A percentile compares a stretch with the other conserved stretches of the same genome.
Evolutionary conservation across 495 filamentous ascomycete genomes (phyloP).

Genomic region (Astrothelium subdiscretum): DNA sequence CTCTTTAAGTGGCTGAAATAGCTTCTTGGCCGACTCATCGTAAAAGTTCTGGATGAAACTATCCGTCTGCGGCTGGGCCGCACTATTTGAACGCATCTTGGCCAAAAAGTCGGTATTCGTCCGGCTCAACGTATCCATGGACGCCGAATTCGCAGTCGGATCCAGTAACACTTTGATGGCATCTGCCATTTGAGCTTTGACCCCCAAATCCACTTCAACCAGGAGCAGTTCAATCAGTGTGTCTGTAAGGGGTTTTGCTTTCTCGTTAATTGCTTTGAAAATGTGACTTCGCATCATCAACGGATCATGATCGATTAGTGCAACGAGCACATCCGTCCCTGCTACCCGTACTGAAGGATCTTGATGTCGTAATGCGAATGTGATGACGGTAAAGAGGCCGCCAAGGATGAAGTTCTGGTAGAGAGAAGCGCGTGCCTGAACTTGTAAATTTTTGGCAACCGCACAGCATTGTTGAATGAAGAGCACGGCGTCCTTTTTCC

Average conservation of each 20-base stretch:
- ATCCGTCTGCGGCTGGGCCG: constrained; percentile 56
- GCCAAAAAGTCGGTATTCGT: constrained; percentile 53
- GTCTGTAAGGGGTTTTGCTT: constrained; percentile 77
- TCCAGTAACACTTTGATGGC: constrained; percentile 90
- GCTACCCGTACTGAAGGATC: constrained; percentile 82
- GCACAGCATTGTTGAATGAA: constrained; percentile 95
- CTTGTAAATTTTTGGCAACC: constrained; percentile 89
- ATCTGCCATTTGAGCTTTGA: constrained; percentile 93
- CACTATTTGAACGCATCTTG: constrained; percentile 38
- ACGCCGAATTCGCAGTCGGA: constrained; percentile 45
- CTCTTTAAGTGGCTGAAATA: constrained; percentile 79
- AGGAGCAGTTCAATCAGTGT: constrained; percentile 87
- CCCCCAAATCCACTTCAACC: constrained; percentile 81
- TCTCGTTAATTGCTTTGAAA: constrained; percentile 80
- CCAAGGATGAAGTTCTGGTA: constrained; percentile 83
- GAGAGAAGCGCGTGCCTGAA: constrained; percentile 61
- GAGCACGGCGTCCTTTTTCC: constrained; percentile 86
- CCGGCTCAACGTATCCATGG: constrained; percentile 52
- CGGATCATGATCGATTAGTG: constrained; percentile 91
- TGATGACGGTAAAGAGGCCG: constrained; percentile 81
- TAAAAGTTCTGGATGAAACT: constrained; percentile 79
- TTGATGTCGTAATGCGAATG: constrained; percentile 73
- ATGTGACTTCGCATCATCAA: constrained; percentile 87
- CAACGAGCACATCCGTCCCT: constrained; percentile 85
- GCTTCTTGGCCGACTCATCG: constrained; percentile 70